Evolutionary conservation across 306 rosid species (phyloP).

Genomic region (Acmispon strigosus): DNA sequence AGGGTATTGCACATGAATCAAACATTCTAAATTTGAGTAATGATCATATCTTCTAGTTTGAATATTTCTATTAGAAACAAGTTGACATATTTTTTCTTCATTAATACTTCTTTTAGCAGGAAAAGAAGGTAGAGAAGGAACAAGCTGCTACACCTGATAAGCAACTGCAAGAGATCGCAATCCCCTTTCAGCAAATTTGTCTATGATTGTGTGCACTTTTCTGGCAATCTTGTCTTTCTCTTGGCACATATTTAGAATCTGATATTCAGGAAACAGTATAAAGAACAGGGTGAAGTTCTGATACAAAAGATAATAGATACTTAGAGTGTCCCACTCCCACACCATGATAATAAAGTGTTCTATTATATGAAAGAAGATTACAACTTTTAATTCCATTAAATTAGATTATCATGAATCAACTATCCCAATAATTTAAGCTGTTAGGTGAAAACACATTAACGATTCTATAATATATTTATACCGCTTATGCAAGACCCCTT

Average conservation of each 20-base stretch:
- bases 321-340: neutral
- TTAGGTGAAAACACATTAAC: too few species aligned
- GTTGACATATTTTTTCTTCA: neutral
- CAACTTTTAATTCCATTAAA: neutral
- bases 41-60: neutral
- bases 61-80: constrained; percentile 1
- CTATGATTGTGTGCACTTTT: constrained; percentile 67
- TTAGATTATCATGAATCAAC: too few species aligned
- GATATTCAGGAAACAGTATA: constrained; percentile 15
- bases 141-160: constrained; percentile 45
- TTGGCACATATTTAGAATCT: constrained; percentile 65
- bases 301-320: neutral
- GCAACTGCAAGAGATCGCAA: constrained; percentile 83
- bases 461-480: too few species aligned
- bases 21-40: constrained; percentile 1
- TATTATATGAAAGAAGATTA: neutral
- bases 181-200: constrained; percentile 90
- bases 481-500: too few species aligned
- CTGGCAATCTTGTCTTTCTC: constrained; percentile 61
- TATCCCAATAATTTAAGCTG: too few species aligned
- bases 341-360: constrained; percentile 6
- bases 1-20: neutral
- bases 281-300: constrained; percentile 18
- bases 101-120: constrained; percentile 2
- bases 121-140: neutral